Conservation (phyloP, 2,329 filamentous ascomycete genomes). For the Fusarium concolor region DNA sequence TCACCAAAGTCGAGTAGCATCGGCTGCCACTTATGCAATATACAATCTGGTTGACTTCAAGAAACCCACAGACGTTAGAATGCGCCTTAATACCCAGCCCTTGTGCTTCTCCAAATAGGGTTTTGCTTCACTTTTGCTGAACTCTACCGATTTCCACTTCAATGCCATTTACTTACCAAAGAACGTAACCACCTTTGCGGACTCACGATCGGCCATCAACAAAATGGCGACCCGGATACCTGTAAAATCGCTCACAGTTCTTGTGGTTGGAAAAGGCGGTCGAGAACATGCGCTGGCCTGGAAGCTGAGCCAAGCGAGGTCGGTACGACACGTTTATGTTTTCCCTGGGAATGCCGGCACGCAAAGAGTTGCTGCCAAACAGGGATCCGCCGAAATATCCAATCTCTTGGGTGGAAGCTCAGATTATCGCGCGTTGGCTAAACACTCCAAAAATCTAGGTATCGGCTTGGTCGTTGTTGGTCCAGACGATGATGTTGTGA, state of each 20-base stretch:
- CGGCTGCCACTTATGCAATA: background rate
- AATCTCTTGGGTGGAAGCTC: constrained; percentile 65
- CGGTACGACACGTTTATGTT: constrained; percentile 68
- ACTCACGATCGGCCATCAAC: too few species aligned
- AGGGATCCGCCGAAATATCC: constrained; percentile 62
- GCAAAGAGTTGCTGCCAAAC: constrained; percentile 19
- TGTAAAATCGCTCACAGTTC: constrained; percentile 53
- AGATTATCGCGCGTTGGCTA: constrained; percentile 72
- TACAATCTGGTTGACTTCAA: background rate
- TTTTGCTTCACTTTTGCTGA: background rate
- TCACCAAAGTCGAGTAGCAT: too few species aligned
- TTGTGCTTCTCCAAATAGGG: background rate
- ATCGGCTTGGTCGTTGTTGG: constrained; percentile 79
- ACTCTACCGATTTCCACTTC: background rate
- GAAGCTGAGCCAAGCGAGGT: constrained; percentile 75
- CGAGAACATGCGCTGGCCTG: constrained; percentile 82
- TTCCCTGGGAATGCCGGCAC: constrained; percentile 77
- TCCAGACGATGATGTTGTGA: constrained; percentile 79
- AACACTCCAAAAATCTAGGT: constrained; percentile 68
- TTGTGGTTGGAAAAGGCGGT: constrained; percentile 79
- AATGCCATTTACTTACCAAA: background rate
- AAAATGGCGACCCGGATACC: background rate
- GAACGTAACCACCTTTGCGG: background rate
- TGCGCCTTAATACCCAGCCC: background rate
- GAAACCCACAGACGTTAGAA: background rate